Percentiles rank a stretch among this genome's conserved stretches.
Evolutionary conservation across 2,329 filamentous ascomycete genomes (phyloP).

Genomic region (Neonectria faginata): DNA sequence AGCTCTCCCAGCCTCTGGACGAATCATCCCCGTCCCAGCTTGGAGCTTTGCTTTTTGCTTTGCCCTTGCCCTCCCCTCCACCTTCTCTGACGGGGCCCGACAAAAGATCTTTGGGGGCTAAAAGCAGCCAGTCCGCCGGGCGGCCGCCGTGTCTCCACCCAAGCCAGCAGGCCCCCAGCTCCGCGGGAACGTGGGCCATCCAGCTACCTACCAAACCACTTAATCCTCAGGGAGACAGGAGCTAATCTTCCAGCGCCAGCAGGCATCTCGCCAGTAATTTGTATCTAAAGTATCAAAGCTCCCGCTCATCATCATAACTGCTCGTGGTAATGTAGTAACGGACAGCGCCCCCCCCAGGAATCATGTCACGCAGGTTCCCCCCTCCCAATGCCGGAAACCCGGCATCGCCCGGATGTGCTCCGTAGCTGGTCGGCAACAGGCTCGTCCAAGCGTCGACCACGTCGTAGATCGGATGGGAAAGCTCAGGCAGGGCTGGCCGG

Average conservation of each 20-base stretch:
- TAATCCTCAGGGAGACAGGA: slow-evolving; percentile 4
- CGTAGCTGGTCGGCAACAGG: slow-evolving; percentile 2
- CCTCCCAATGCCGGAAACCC: slow-evolving; percentile 2
- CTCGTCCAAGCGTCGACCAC: slow-evolving; percentile 8
- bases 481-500: neutral
- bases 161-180: slow-evolving; percentile 1
- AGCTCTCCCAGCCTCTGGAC: neutral
- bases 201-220: slow-evolving; percentile 18
- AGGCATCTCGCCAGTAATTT: slow-evolving; percentile 7
- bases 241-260: neutral
- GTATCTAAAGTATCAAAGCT: slow-evolving; percentile 14
- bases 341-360: neutral
- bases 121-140: slow-evolving; percentile 6
- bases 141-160: slow-evolving; percentile 20
- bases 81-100: slow-evolving; percentile 12
- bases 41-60: neutral
- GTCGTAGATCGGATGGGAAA: slow-evolving; percentile 3
- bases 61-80: neutral
- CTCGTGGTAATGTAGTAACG: neutral
- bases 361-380: neutral
- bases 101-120: slow-evolving; percentile 28
- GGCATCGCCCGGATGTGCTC: slow-evolving; percentile 17
- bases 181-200: slow-evolving; percentile 21
- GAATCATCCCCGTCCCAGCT: neutral
- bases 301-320: slow-evolving; percentile 1